These are phyloP conservation scores for Colletotrichum endophyticum DNA, from an alignment of 2,329 filamentous ascomycete species.

Conservation along the genomic window DNA sequence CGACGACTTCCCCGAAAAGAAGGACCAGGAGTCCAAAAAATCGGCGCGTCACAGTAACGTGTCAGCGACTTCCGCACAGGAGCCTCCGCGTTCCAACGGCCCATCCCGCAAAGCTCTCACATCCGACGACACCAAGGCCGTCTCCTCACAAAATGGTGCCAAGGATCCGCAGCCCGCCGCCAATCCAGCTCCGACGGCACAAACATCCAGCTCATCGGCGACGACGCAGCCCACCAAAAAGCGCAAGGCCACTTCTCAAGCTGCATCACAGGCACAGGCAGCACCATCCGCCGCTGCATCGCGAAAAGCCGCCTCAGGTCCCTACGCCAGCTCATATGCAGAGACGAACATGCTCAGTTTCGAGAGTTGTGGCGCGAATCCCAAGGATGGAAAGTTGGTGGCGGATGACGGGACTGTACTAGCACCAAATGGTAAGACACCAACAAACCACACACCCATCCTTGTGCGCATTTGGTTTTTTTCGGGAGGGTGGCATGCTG, in stretches of 20 bases:
- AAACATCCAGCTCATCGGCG: slow-evolving; percentile 55
- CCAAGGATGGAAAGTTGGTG: slow-evolving; percentile 79
- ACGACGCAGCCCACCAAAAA: slow-evolving; percentile 70
- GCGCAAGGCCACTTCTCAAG: slow-evolving; percentile 72
- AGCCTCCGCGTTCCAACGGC: slow-evolving; percentile 34
- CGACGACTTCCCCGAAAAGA: slow-evolving; percentile 66
- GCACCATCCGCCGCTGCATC: slow-evolving; percentile 32
- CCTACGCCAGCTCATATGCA: slow-evolving; percentile 42
- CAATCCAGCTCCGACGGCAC: slow-evolving; percentile 25
- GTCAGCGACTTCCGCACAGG: slow-evolving; percentile 41
- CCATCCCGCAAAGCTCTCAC: slow-evolving; percentile 45
- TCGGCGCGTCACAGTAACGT: slow-evolving; percentile 51
- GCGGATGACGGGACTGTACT: slow-evolving; percentile 91
- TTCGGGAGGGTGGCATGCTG: slow-evolving; percentile 22
- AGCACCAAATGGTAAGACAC: slow-evolving; percentile 78
- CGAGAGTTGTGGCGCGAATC: slow-evolving; percentile 69
- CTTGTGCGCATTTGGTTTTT: neutral
- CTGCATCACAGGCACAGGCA: slow-evolving; percentile 12
- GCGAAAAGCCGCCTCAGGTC: slow-evolving; percentile 41
- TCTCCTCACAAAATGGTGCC: slow-evolving; percentile 36
- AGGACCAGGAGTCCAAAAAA: slow-evolving; percentile 64
- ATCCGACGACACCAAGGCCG: slow-evolving; percentile 43
- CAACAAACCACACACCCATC: slow-evolving; percentile 24
- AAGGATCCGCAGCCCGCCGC: slow-evolving; percentile 37
- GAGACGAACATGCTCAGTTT: slow-evolving; percentile 92